Evolutionary conservation across 2,329 filamentous ascomycete species (phyloP), one percentile per base, ranked within the genome.

Genomic region (Bertia moriformis): DNA sequence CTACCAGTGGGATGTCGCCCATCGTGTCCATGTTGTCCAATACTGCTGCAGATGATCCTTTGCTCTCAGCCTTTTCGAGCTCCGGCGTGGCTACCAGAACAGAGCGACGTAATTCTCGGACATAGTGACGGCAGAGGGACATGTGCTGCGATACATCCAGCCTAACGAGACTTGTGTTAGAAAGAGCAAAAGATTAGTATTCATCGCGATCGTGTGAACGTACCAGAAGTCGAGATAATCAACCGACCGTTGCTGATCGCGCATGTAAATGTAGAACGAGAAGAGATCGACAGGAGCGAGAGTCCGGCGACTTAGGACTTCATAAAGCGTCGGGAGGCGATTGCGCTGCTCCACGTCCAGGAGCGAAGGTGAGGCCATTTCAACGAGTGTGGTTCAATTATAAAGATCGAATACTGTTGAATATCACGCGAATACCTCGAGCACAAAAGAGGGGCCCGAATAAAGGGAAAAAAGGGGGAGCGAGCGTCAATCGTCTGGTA

Each of bases 241-340:
- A 12, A 98, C 91, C 4, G 89, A 95, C 57, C 88, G 78, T 60
- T 98, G 91, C 61, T 95, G 88, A 59, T 98, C 93, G 52, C 91
- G 78, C 91, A 98, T 98, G 63, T 94, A 98, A 51, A 98, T 98
- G 63, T 98, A 98, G 66, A 98, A 98, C 2, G 88, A 95, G 60
- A 94, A 98, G 10, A 98, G 69, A 54, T 98, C 93, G 42, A 98
- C 89, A 0, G 91, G 91, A 38, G 93, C 85, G 15, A 93, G 71
- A n/a, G 91, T 98, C 46, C 87, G 79, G 48, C 93, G 78, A 56
- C 86, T 94, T 44, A 98, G 67, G 41, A 98, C 91, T 62, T 98
- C 93, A 56, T 93, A 95, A 39, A 98, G 74, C 1, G 87, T 95
- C 37, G 91, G 91, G 42, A 98, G 73, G 47, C 91, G 75, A 56